Percentiles rank a stretch among this genome's conserved stretches.
phyloP scores from a whole-genome alignment of 441 rosid species.

The Capsella rubella region DNA sequence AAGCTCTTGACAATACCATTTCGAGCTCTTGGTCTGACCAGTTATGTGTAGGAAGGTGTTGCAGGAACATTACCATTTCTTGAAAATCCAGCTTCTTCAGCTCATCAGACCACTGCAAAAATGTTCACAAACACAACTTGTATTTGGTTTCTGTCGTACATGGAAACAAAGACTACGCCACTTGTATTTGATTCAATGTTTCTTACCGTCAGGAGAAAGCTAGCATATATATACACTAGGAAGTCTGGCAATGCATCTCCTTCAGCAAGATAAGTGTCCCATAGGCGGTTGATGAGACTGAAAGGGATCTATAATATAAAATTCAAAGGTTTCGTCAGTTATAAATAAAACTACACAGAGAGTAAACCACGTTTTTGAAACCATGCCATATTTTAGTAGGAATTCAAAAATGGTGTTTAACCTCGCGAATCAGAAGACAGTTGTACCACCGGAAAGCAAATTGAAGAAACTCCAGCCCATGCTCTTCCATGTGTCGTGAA shows the following conservation, averaged over 20 bases:
- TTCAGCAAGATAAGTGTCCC: constrained; percentile 99
- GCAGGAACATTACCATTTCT: constrained; percentile 98
- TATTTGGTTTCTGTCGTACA: background rate
- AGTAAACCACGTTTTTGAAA: background rate
- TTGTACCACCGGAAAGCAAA: constrained; percentile 99
- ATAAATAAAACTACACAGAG: background rate
- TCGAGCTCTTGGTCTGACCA: constrained; percentile 95
- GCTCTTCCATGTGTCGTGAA: constrained; percentile 96
- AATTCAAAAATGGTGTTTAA: constrained; percentile 36
- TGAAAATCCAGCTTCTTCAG: constrained; percentile 96
- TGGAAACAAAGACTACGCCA: background rate
- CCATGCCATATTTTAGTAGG: constrained; percentile 13
- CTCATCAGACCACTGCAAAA: constrained; percentile 84
- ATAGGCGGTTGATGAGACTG: constrained; percentile 81
- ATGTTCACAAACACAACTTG: constrained; percentile 5
- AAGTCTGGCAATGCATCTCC: constrained; percentile 98
- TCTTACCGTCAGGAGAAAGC: constrained; percentile 93
- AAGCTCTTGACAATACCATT: constrained; percentile 91
- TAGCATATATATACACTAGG: constrained; percentile 93
- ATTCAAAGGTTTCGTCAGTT: constrained; percentile 39
- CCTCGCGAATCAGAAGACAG: constrained; percentile 97
- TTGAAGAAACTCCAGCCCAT: constrained; percentile 97
- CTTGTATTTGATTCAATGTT: background rate
- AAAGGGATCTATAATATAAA: constrained; percentile 74
- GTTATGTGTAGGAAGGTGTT: constrained; percentile 88